A percentile compares a stretch with the other conserved stretches of the same genome.
phyloP scores from a whole-genome alignment of 1,284 basidiomycete genomes.

The Irpex sp. region DNA sequence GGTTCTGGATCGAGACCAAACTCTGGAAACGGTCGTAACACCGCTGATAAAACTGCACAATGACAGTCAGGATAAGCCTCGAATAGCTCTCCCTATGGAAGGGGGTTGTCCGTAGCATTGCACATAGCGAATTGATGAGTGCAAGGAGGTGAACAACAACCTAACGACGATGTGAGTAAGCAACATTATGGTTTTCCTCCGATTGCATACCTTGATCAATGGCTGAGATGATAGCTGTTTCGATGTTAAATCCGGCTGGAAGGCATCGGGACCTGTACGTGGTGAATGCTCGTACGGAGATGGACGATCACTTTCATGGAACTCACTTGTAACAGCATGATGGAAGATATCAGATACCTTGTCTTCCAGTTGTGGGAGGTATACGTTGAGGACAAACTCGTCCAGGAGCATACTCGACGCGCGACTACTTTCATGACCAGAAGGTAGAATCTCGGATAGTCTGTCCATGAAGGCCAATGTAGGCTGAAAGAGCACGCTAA shows the following conservation, averaged over 20 bases:
- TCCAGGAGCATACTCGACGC: slow-evolving; percentile 81
- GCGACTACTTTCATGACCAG: slow-evolving; percentile 66
- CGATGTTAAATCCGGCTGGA: slow-evolving; percentile 73
- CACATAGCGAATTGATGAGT: slow-evolving; percentile 88
- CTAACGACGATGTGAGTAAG: slow-evolving; percentile 32
- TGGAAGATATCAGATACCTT: slow-evolving; percentile 90
- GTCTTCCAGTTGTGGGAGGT: slow-evolving; percentile 94
- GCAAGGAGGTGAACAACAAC: slow-evolving; percentile 85
- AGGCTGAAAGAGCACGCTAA: slow-evolving; percentile 91
- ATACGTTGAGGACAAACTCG: slow-evolving; percentile 92
- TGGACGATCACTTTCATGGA: neutral
- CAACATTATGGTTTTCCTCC: neutral
- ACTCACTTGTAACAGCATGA: slow-evolving; percentile 72
- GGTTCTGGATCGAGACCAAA: slow-evolving; percentile 49
- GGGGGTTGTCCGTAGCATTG: slow-evolving; percentile 91
- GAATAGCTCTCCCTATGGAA: slow-evolving; percentile 96
- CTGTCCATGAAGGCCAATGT: slow-evolving; percentile 85
- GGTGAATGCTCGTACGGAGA: neutral
- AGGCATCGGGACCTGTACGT: slow-evolving; percentile 72
- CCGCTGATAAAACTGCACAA: slow-evolving; percentile 95
- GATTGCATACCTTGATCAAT: slow-evolving; percentile 64
- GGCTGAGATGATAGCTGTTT: slow-evolving; percentile 63
- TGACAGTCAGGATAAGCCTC: slow-evolving; percentile 90
- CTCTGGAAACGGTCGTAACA: slow-evolving; percentile 87
- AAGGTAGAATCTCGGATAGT: slow-evolving; percentile 68